Percentiles rank a stretch among this genome's conserved stretches.
Conservation (phyloP, 306 rosid genomes). For the Abrus precatorius region DNA sequence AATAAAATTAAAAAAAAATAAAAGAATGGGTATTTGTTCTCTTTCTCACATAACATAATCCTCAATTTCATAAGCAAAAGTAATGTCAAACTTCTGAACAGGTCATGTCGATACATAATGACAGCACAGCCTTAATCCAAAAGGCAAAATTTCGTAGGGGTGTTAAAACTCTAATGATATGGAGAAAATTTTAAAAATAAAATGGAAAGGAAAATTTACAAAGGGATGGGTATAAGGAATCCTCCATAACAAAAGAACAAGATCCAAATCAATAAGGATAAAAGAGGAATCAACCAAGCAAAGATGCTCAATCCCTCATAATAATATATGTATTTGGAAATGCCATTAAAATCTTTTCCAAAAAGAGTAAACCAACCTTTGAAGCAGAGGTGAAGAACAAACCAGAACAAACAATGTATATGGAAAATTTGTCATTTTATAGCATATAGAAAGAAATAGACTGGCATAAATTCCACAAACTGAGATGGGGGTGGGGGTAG, state of each 20-base stretch:
- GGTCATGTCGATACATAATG: background rate
- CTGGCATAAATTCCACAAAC: too few relatives aligned
- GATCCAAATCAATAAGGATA: background rate
- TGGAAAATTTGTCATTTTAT: background rate
- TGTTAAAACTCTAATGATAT: background rate
- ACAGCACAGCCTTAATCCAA: background rate
- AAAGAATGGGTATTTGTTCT: background rate
- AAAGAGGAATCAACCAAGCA: background rate
- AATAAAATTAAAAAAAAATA: background rate
- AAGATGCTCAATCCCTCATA: background rate
- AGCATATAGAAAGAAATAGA: background rate
- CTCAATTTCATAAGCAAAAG: background rate
- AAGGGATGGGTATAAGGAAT: background rate
- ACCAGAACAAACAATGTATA: background rate
- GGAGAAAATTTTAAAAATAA: background rate
- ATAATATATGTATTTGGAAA: background rate
- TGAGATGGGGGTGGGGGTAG: too few relatives aligned
- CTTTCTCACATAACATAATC: background rate
- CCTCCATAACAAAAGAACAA: background rate
- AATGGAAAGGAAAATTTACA: background rate
- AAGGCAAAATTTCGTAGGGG: background rate
- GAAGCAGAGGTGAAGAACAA: background rate
- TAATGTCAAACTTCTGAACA: background rate
- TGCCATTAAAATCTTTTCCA: background rate
- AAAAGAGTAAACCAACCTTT: constrained; percentile 11